Evolutionary conservation across 208 protist species (phyloP).

Genomic region (Acanthamoeba healyi): DNA sequence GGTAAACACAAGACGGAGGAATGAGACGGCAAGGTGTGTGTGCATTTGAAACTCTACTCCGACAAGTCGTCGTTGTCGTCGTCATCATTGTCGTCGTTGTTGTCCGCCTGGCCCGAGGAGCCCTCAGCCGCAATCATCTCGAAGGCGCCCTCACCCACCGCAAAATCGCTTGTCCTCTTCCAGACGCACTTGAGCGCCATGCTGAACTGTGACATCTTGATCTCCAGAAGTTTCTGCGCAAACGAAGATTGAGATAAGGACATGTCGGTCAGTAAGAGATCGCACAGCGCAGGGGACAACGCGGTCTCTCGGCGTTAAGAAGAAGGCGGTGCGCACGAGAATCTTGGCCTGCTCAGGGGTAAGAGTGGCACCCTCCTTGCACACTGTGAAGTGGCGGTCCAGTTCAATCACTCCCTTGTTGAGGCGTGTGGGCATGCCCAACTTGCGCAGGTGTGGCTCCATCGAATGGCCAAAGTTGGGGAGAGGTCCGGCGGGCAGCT

Average conservation of each 20-base stretch:
- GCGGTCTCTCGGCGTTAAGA: no score
- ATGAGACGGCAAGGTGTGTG: not conserved
- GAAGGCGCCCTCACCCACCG: constrained; percentile 1
- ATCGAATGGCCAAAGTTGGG: constrained; percentile 82
- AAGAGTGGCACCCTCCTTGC: constrained; percentile 78
- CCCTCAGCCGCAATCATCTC: constrained; percentile 1
- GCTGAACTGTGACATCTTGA: constrained; percentile 54
- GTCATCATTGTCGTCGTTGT: not conserved
- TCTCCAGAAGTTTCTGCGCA: constrained; percentile 71
- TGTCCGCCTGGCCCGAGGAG: not conserved
- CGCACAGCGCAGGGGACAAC: not conserved
- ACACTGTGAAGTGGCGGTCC: constrained; percentile 77
- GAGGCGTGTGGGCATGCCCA: constrained; percentile 84
- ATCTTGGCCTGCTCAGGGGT: constrained; percentile 86
- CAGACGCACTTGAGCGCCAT: constrained; percentile 54
- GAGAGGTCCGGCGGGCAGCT: constrained; percentile 78
- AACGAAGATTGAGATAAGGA: not conserved
- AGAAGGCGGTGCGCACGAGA: constrained; percentile 29
- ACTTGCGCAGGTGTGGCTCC: constrained; percentile 83
- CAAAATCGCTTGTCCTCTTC: not conserved
- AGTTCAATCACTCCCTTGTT: constrained; percentile 84
- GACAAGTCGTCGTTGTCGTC: not conserved
- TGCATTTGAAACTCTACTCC: not conserved
- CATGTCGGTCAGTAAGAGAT: not conserved
- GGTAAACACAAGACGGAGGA: no score